Evolutionary conservation across 2,329 filamentous ascomycete species (phyloP).

Genomic region (Arachnomyces sp.): DNA sequence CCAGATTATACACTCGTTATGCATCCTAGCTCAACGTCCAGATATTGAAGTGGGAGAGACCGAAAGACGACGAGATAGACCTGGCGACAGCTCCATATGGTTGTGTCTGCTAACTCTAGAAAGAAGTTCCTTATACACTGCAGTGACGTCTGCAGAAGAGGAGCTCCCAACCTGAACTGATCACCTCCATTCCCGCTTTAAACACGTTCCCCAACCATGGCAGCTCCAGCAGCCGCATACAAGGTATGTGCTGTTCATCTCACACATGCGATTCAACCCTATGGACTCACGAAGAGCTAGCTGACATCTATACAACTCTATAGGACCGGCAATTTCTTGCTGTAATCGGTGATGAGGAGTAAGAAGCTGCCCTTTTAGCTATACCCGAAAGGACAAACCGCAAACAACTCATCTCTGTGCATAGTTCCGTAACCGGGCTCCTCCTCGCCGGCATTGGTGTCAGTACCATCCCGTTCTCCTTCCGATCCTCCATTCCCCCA

Average conservation of each 20-base stretch:
- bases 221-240: constrained; percentile 52
- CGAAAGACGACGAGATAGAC: constrained; percentile 9
- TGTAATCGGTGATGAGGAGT: constrained; percentile 91
- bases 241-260: constrained; percentile 33
- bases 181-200: not conserved
- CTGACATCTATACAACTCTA: constrained; percentile 36
- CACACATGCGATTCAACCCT: not conserved
- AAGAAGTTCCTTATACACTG: constrained; percentile 9
- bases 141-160: not conserved
- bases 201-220: constrained; percentile 40
- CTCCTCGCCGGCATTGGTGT: constrained; percentile 94
- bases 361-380: constrained; percentile 9
- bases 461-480: constrained; percentile 27
- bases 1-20: too few relatives aligned
- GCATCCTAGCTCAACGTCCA: too few relatives aligned
- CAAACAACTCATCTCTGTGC: constrained; percentile 9
- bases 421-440: constrained; percentile 88
- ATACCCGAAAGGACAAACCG: not conserved
- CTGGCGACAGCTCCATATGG: too few relatives aligned
- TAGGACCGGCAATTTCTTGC: constrained; percentile 90
- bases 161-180: too few relatives aligned
- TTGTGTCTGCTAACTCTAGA: constrained; percentile 11
- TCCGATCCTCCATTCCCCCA: not conserved
- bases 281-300: constrained; percentile 3
- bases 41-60: too few relatives aligned